Evolutionary conservation across 2,329 filamentous ascomycete species (phyloP).

Genomic region (Cercospora zeae-maydis): DNA sequence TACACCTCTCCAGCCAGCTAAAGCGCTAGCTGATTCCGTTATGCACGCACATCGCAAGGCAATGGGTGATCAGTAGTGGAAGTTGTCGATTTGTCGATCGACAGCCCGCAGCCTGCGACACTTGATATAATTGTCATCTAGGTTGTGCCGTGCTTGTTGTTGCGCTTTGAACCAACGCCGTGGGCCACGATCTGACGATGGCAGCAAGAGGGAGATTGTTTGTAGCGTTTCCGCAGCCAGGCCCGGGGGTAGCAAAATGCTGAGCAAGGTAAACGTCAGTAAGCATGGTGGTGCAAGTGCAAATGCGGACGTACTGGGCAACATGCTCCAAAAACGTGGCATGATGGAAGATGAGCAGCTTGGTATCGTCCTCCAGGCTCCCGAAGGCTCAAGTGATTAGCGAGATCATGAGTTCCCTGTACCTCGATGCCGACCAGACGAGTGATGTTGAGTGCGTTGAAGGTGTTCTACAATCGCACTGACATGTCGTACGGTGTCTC

Average conservation of each 20-base stretch:
- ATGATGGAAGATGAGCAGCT: conserved; percentile 43
- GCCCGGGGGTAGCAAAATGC: conserved; percentile 32
- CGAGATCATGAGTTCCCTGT: conserved; percentile 41
- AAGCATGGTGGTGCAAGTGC: neutral
- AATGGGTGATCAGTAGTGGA: too few relatives aligned
- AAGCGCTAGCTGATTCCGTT: too few relatives aligned
- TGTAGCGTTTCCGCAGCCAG: conserved; percentile 40
- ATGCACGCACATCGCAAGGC: too few relatives aligned
- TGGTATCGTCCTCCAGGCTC: conserved; percentile 36
- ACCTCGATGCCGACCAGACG: conserved; percentile 39
- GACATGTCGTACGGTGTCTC: neutral
- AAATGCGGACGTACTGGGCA: conserved; percentile 15
- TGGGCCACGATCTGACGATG: conserved; percentile 19
- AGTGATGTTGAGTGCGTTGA: conserved; percentile 10
- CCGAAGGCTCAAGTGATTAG: conserved; percentile 41
- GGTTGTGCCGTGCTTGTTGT: conserved; percentile 24
- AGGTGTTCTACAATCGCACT: conserved; percentile 10
- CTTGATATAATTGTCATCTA: conserved; percentile 28
- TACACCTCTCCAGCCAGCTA: conserved; percentile 48
- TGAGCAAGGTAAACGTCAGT: conserved; percentile 5
- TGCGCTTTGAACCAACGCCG: conserved; percentile 27
- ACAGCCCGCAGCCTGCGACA: conserved; percentile 36
- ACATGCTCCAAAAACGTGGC: conserved; percentile 39
- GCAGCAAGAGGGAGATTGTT: conserved; percentile 41
- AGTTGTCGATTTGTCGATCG: conserved; percentile 35